Evolutionary conservation across 345 rosid species (phyloP).

Genomic region (Camelina laxa): DNA sequence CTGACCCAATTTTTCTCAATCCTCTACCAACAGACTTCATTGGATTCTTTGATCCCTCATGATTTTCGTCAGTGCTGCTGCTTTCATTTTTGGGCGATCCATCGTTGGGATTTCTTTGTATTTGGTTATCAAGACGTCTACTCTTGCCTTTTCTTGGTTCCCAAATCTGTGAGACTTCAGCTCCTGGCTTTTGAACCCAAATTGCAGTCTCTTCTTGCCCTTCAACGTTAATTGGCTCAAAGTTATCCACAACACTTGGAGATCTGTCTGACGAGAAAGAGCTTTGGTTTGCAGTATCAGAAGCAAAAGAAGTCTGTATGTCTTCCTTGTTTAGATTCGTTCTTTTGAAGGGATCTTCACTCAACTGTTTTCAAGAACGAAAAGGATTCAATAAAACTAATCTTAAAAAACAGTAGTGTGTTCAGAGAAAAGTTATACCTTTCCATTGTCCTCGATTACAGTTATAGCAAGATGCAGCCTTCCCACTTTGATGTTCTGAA

Average conservation of each 20-base stretch:
- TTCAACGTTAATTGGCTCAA: constrained; percentile 72
- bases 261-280: constrained; percentile 59
- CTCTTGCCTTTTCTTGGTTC: constrained; percentile 86
- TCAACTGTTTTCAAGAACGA: constrained; percentile 47
- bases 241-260: constrained; percentile 54
- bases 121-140: constrained; percentile 55
- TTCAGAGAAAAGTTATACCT: constrained; percentile 47
- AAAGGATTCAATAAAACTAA: constrained; percentile 1
- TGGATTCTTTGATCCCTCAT: constrained; percentile 49
- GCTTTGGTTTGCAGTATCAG: constrained; percentile 44
- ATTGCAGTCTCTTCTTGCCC: constrained; percentile 73
- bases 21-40: constrained; percentile 52
- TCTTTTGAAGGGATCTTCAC: constrained; percentile 41
- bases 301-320: constrained; percentile 46
- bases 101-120: constrained; percentile 46
- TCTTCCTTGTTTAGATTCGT: constrained; percentile 52
- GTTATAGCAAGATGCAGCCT: constrained; percentile 85
- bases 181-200: constrained; percentile 91
- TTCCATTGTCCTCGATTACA: constrained; percentile 54
- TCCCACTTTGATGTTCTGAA: constrained; percentile 77
- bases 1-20: constrained; percentile 54
- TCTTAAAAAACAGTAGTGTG: background rate
- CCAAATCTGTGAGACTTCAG: constrained; percentile 76
- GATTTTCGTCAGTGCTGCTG: constrained; percentile 57
- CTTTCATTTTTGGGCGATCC: constrained; percentile 53